Base-by-base conservation (phyloP, 257 asterid genomes). In the Galeopsis tetrahit region DNA sequence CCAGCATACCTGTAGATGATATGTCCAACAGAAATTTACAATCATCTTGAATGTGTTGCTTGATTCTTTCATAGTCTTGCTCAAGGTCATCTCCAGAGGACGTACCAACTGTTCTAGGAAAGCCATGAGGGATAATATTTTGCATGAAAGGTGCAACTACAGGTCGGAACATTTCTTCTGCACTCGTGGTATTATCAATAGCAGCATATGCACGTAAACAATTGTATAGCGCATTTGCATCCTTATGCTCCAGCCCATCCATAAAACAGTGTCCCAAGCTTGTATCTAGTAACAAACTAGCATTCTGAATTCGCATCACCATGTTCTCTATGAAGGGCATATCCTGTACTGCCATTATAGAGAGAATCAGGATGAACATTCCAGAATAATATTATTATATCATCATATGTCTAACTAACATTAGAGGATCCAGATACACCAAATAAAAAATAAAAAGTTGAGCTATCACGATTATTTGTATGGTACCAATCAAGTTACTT, bases 191-290 rank as follows among this genome's bases (percentile, higher is more conserved):
- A 80, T 89, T 89, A 75, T 91, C 99, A 81, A 82, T 88, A 56
- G 99, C 96, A 72, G 97, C 97, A 88, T 89, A 94, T 69, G 99
- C 99, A 76, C 99, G 96, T 58, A 94, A 70, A 75, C 99, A 94
- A 75, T 94, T 94, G 89, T 94, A 89, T 67, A 91, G 79, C 10
- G 96, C 95, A 84, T 81, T 86, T 63, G 82, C 94, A 86, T 94
- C 98, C 87, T 79, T 86, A 78, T 94, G 89, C 76, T 89, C 93
- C 85, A 91, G 86, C 17, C 93, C 98, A 82, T 89, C 96, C 8
- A 81, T 84, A 77, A 94, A 89, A 79, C 96, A 91, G 82, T 83
- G 90, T 49, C 96, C 90, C 85, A 94, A 76, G 85, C 97, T 88
- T 42, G 97, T 82, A 79, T 91, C 93, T 64, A 94, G 81, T 60